Evolutionary conservation across 805 yeast genomes (phyloP).

Genomic region (Candida boidinii): DNA sequence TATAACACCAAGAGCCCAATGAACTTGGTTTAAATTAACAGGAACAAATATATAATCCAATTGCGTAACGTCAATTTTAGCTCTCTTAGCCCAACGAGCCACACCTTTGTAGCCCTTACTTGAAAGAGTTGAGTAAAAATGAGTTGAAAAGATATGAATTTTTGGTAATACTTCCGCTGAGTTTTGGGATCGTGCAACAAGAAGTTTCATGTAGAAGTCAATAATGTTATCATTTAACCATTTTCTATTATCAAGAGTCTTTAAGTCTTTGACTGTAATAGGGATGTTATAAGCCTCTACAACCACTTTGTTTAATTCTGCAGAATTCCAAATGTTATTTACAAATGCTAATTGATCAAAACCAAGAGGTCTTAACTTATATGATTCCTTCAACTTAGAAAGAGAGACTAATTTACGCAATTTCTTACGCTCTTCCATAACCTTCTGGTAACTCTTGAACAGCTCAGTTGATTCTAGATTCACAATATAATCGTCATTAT

Average conservation of each 20-base stretch:
- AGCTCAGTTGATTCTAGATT: slow-evolving; percentile 20
- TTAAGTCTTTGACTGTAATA: slow-evolving; percentile 55
- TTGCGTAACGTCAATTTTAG: slow-evolving; percentile 55
- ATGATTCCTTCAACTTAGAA: slow-evolving; percentile 27
- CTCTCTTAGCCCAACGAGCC: slow-evolving; percentile 74
- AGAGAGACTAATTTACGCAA: slow-evolving; percentile 25
- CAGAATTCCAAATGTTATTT: slow-evolving; percentile 23
- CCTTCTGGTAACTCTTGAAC: slow-evolving; percentile 34
- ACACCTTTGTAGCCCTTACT: slow-evolving; percentile 75
- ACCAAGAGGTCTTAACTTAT: slow-evolving; percentile 23
- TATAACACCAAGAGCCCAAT: slow-evolving; percentile 86
- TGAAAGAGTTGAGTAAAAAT: slow-evolving; percentile 69
- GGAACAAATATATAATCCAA: slow-evolving; percentile 72
- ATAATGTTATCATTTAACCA: slow-evolving; percentile 94
- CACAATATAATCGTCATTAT: slow-evolving; percentile 21
- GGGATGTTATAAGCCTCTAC: slow-evolving; percentile 42
- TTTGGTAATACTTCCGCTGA: slow-evolving; percentile 18
- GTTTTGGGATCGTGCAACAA: slow-evolving; percentile 33
- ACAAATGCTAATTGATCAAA: slow-evolving; percentile 25
- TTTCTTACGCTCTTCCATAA: slow-evolving; percentile 32
- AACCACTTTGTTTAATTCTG: slow-evolving; percentile 18
- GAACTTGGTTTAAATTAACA: slow-evolving; percentile 73
- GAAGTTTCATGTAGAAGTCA: slow-evolving; percentile 63
- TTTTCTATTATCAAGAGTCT: slow-evolving; percentile 55
- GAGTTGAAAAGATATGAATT: slow-evolving; percentile 76